These are phyloP conservation scores for Ophiostoma australiae DNA, from an alignment of 2,329 filamentous ascomycete species.

Conservation along the genomic window DNA sequence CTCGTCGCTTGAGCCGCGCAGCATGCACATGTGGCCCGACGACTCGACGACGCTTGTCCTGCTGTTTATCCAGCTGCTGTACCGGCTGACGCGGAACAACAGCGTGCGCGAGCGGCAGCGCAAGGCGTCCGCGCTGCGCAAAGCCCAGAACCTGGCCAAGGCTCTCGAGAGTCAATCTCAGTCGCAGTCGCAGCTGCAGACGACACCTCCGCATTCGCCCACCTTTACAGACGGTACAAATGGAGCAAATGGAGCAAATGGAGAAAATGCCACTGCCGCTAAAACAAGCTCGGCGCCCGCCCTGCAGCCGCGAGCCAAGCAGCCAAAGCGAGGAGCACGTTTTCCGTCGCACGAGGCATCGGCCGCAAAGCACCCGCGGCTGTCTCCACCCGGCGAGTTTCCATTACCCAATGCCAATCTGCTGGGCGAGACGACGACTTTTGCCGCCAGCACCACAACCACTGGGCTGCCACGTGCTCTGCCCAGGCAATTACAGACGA, in stretches of 20 bases:
- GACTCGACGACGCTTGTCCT: conserved; percentile 26
- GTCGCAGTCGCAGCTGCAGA: not conserved
- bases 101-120: conserved; percentile 18
- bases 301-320: not conserved
- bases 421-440: not conserved
- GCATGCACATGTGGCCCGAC: conserved; percentile 25
- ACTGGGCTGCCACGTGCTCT: not conserved
- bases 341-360: not conserved
- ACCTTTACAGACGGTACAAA: not conserved
- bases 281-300: not conserved
- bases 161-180: not conserved
- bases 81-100: conserved; percentile 23
- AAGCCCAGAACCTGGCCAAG: not conserved
- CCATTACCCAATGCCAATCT: not conserved
- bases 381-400: conserved; percentile 1
- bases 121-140: not conserved
- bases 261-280: not conserved
- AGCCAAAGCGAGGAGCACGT: not conserved
- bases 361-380: conserved; percentile 11
- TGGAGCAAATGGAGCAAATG: no score
- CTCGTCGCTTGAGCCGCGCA: not conserved
- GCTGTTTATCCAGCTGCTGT: conserved; percentile 26
- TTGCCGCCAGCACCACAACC: not conserved
- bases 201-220: not conserved
- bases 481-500: not conserved